Conservation (phyloP, 1,139 yeast species). For the Yamadazyma mexicana region DNA sequence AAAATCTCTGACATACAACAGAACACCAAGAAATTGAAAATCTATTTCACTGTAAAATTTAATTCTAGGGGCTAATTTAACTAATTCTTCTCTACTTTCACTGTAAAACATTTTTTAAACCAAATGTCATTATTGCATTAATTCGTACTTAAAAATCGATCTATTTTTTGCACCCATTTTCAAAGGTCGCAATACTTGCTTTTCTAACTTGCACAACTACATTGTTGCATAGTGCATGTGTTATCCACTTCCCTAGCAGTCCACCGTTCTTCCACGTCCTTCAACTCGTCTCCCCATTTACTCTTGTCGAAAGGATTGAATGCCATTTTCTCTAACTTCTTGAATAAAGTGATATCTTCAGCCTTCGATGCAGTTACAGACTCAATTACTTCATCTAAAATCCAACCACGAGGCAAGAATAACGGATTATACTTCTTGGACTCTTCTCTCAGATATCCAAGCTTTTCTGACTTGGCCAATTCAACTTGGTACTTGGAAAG, state of each 20-base stretch:
- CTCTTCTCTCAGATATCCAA: constrained; percentile 30
- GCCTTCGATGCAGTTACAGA: constrained; percentile 40
- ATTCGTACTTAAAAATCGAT: too few relatives aligned
- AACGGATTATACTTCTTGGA: constrained; percentile 65
- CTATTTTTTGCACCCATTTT: not conserved
- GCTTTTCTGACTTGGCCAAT: constrained; percentile 28
- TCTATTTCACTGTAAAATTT: too few relatives aligned
- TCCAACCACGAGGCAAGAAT: constrained; percentile 85
- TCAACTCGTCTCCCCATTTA: constrained; percentile 64
- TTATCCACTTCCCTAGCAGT: constrained; percentile 45
- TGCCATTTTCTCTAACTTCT: constrained; percentile 62
- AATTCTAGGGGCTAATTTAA: too few relatives aligned
- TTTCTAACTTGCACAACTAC: constrained; percentile 60
- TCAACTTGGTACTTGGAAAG: constrained; percentile 37
- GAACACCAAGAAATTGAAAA: too few relatives aligned
- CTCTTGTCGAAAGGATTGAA: constrained; percentile 57
- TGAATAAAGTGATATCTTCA: constrained; percentile 38
- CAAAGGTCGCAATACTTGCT: too few relatives aligned
- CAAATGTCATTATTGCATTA: too few relatives aligned
- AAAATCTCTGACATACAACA: too few relatives aligned
- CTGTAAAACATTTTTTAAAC: too few relatives aligned
- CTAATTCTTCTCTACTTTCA: too few relatives aligned
- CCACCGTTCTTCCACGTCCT: constrained; percentile 61
- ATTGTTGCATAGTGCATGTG: constrained; percentile 56
- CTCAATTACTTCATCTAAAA: constrained; percentile 77